A percentile compares a stretch with the other conserved stretches of the same genome.
Evolutionary conservation across 2,329 filamentous ascomycete species (phyloP).

Genomic region (Chaetomium strumarium): DNA sequence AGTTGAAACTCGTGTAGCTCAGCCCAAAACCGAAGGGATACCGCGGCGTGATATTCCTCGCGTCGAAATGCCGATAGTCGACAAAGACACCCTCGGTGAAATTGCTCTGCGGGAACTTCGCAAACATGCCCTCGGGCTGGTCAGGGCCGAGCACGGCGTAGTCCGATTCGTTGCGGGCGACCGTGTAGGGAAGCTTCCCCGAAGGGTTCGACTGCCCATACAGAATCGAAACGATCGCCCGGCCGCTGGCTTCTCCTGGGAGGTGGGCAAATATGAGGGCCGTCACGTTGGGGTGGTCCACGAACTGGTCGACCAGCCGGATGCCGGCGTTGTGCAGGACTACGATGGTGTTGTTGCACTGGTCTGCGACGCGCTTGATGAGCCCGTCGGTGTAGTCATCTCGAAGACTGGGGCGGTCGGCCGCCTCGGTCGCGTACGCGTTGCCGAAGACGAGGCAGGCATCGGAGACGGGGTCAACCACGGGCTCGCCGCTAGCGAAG

Average conservation of each 20-base stretch:
- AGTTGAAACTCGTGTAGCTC: slow-evolving; percentile 49
- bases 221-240: slow-evolving; percentile 48
- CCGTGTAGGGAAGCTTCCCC: slow-evolving; percentile 56
- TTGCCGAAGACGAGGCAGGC: slow-evolving; percentile 65
- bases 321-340: slow-evolving; percentile 60
- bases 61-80: slow-evolving; percentile 52
- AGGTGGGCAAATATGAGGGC: slow-evolving; percentile 59
- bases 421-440: slow-evolving; percentile 67
- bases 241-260: slow-evolving; percentile 58
- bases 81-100: slow-evolving; percentile 48
- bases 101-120: slow-evolving; percentile 45
- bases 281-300: slow-evolving; percentile 59
- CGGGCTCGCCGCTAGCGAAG: slow-evolving; percentile 42
- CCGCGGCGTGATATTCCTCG: slow-evolving; percentile 41
- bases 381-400: slow-evolving; percentile 61
- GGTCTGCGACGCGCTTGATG: slow-evolving; percentile 50
- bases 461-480: slow-evolving; percentile 47
- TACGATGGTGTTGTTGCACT: slow-evolving; percentile 58
- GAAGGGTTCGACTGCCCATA: slow-evolving; percentile 53
- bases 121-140: slow-evolving; percentile 44
- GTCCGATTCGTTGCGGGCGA: slow-evolving; percentile 50
- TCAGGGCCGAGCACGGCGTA: slow-evolving; percentile 44
- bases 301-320: slow-evolving; percentile 54
- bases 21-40: slow-evolving; percentile 54
- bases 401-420: slow-evolving; percentile 52